Conservation (phyloP, 2,329 filamentous ascomycete genomes). For the Diplodia corticola region DNA sequence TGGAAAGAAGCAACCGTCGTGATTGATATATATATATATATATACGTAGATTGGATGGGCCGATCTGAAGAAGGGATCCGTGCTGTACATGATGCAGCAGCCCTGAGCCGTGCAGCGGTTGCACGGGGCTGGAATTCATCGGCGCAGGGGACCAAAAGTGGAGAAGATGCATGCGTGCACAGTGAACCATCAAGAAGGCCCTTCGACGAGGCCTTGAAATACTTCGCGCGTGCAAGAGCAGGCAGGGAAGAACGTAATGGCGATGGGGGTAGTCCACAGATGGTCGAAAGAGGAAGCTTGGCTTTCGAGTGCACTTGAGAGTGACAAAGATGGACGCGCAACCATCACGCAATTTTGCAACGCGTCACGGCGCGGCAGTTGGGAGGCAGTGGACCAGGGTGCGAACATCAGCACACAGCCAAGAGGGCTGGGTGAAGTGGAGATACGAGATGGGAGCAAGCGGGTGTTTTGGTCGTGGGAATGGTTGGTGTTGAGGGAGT, state of each 20-base stretch:
- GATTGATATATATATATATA: not conserved
- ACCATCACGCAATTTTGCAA: not conserved
- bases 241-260: not conserved
- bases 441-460: not conserved
- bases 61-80: not conserved
- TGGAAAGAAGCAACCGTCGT: not conserved
- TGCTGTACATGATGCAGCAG: not conserved
- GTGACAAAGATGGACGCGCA: not conserved
- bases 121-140: not conserved
- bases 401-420: not conserved
- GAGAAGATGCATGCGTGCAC: not conserved
- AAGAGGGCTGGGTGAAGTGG: not conserved
- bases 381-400: not conserved
- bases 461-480: not conserved
- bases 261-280: not conserved
- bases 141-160: not conserved
- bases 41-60: not conserved
- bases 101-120: not conserved
- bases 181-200: too few species aligned
- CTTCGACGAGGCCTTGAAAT: too few species aligned
- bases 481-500: conserved; percentile 9
- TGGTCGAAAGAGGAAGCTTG: not conserved
- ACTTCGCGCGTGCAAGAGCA: not conserved
- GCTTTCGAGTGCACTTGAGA: too few species aligned
- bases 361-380: not conserved